These are phyloP conservation scores for Pythium plurisporium DNA, from an alignment of 352 stramenopile genomes.

Conservation along the genomic window DNA sequence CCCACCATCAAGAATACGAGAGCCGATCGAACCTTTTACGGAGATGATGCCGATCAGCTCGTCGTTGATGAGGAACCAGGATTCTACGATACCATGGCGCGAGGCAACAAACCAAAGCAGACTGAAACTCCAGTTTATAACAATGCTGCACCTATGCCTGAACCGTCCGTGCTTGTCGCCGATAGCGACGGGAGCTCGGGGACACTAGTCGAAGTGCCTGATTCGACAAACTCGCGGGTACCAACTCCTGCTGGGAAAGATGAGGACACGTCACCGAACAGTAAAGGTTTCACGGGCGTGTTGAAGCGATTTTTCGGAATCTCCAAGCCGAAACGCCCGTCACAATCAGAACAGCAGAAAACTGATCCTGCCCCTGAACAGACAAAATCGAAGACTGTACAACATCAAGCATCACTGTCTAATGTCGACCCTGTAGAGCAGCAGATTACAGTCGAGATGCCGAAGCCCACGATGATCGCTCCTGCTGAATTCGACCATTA, in stretches of 20 bases:
- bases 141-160: slow-evolving; percentile 2
- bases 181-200: slow-evolving; percentile 29
- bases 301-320: slow-evolving; percentile 73
- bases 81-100: slow-evolving; percentile 40
- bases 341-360: neutral
- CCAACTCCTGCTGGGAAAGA: neutral
- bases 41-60: slow-evolving; percentile 30
- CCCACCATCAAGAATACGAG: neutral
- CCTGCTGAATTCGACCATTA: slow-evolving; percentile 2
- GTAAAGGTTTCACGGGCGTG: slow-evolving; percentile 36
- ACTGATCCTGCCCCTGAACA: neutral
- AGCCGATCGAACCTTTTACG: slow-evolving; percentile 22
- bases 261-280: slow-evolving; percentile 8
- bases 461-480: neutral
- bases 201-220: slow-evolving; percentile 37
- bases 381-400: neutral
- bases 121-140: neutral
- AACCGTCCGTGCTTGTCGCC: slow-evolving; percentile 5
- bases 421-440: neutral
- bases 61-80: slow-evolving; percentile 58
- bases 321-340: slow-evolving; percentile 12
- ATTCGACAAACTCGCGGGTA: neutral
- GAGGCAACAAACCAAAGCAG: neutral
- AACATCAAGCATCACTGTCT: neutral
- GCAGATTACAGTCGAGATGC: slow-evolving; percentile 2